These are phyloP conservation scores for Saitozyma sp. DNA, from an alignment of 768 basidiomycete species.

Conservation along the genomic window DNA sequence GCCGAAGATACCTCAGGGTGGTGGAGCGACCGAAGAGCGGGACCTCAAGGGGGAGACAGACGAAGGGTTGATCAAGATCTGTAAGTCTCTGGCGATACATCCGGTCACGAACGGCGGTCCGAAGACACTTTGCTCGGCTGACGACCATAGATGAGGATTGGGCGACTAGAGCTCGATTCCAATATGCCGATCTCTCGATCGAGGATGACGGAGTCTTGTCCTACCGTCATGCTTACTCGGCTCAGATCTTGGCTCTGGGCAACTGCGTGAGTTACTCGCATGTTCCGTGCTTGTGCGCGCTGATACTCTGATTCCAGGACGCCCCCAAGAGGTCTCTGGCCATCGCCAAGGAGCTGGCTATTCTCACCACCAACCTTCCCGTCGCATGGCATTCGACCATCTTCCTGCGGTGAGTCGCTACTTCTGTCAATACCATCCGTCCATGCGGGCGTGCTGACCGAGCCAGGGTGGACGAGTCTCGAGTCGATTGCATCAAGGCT, in stretches of 20 bases:
- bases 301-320: constrained; percentile 53
- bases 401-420: constrained; percentile 62
- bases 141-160: constrained; percentile 64
- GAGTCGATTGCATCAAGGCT: constrained; percentile 40
- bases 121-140: neutral
- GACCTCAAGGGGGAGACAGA: constrained; percentile 61
- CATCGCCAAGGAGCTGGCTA: constrained; percentile 95
- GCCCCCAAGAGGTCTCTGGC: constrained; percentile 89
- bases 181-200: constrained; percentile 84
- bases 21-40: constrained; percentile 33
- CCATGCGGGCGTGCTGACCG: too few relatives aligned
- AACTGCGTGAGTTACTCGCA: too few relatives aligned
- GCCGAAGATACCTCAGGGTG: constrained; percentile 64
- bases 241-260: constrained; percentile 4
- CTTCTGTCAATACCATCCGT: too few relatives aligned
- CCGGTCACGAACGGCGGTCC: neutral
- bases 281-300: too few relatives aligned
- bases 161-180: constrained; percentile 79
- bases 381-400: constrained; percentile 92
- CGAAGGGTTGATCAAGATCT: constrained; percentile 67
- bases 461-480: constrained; percentile 69
- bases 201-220: neutral
- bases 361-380: constrained; percentile 90
- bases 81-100: constrained; percentile 16
- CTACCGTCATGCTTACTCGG: constrained; percentile 31